These are phyloP conservation scores for Phyllosticta citrichinensis DNA, from an alignment of 2,329 filamentous ascomycete genomes.

Conservation along the genomic window DNA sequence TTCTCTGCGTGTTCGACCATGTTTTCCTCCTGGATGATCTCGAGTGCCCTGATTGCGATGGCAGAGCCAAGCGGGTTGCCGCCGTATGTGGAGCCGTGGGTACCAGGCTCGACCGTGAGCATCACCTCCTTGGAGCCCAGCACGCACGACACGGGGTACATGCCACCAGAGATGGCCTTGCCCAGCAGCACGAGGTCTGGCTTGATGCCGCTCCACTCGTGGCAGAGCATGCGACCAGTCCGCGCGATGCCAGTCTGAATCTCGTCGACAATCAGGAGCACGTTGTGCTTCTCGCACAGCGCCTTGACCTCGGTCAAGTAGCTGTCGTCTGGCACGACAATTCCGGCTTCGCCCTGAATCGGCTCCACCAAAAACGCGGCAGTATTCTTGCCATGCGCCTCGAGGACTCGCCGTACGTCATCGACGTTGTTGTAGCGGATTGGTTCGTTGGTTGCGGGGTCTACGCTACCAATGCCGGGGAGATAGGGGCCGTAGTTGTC, in stretches of 20 bases:
- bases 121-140: conserved; percentile 83
- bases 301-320: conserved; percentile 73
- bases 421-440: conserved; percentile 81
- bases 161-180: conserved; percentile 95
- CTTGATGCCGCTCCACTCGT: conserved; percentile 90
- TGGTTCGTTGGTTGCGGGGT: conserved; percentile 63
- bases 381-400: conserved; percentile 71
- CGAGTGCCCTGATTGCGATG: conserved; percentile 86
- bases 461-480: conserved; percentile 69
- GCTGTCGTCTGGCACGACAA: conserved; percentile 84
- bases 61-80: conserved; percentile 94
- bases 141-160: conserved; percentile 97
- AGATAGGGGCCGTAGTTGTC: conserved; percentile 97
- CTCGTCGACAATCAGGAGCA: conserved; percentile 93
- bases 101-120: conserved; percentile 91
- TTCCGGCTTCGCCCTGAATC: conserved; percentile 94
- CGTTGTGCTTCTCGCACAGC: conserved; percentile 90
- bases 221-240: conserved; percentile 87
- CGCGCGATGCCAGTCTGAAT: conserved; percentile 96
- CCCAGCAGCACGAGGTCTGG: conserved; percentile 90
- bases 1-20: conserved; percentile 74
- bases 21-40: conserved; percentile 86
- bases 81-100: conserved; percentile 96
- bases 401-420: conserved; percentile 69
- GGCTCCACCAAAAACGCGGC: conserved; percentile 93